A percentile compares a stretch with the other conserved stretches of the same genome.
Conservation (phyloP, 495 filamentous ascomycete genomes). For the Aspergillus indologenus region DNA sequence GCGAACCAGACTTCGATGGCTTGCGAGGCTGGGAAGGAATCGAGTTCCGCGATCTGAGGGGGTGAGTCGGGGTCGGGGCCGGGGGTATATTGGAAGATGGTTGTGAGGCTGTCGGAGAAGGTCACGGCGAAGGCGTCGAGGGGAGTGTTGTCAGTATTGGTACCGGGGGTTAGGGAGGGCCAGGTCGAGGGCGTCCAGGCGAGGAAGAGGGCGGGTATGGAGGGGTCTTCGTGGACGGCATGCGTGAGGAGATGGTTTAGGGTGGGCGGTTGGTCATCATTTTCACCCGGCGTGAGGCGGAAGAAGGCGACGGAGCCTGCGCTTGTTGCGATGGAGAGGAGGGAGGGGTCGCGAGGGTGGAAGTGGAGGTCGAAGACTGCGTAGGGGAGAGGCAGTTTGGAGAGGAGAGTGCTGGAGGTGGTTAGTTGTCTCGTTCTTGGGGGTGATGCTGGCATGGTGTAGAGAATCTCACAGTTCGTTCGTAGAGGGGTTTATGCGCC, state of each 20-base stretch:
- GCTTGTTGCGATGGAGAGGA: slow-evolving; percentile 70
- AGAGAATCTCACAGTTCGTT: slow-evolving; percentile 42
- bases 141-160: slow-evolving; percentile 15
- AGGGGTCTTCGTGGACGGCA: slow-evolving; percentile 44
- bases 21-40: slow-evolving; percentile 32
- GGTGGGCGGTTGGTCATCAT: neutral
- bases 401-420: slow-evolving; percentile 29
- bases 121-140: slow-evolving; percentile 59
- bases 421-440: slow-evolving; percentile 8
- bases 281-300: slow-evolving; percentile 13
- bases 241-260: slow-evolving; percentile 28
- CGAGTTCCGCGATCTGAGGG: slow-evolving; percentile 22
- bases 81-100: slow-evolving; percentile 37
- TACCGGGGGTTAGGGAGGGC: slow-evolving; percentile 14
- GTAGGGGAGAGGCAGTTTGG: slow-evolving; percentile 54
- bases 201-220: slow-evolving; percentile 65
- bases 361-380: slow-evolving; percentile 89
- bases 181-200: slow-evolving; percentile 62
- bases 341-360: slow-evolving; percentile 50
- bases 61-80: slow-evolving; percentile 16
- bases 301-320: slow-evolving; percentile 68
- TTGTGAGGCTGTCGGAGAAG: slow-evolving; percentile 62
- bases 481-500: slow-evolving; percentile 46
- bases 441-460: neutral
- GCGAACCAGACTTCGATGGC: slow-evolving; percentile 48